Evolutionary conservation across 2,329 filamentous ascomycete species (phyloP), one percentile per base, ranked within the genome.

Genomic region (Aureobasidium sp.): DNA sequence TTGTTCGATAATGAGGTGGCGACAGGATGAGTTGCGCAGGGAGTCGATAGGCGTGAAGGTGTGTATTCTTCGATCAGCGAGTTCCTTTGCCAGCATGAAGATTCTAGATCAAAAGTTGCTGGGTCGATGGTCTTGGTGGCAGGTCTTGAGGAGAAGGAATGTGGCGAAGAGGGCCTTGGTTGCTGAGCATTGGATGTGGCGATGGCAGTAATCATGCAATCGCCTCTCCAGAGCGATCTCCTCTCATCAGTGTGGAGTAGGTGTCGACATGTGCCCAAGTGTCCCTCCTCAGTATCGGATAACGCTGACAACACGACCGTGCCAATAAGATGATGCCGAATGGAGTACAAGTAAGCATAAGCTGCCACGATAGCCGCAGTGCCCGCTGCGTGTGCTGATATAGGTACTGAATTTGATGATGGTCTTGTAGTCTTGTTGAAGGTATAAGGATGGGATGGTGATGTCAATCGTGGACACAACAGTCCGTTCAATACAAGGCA

Each of bases 341-440:
- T 26, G 4, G 48, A 43, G 32, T 61, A 48, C 3, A 61, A 13
- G 32, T 37, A 53, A n/a, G 47, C 41, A 8, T 44, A 61, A 3
- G 59, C 48, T 10, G 59, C 59, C 15, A 53, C 48, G 29, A 61
- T 53, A 1, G 59, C 59, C n/a, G 59, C 59, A 5, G 59, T 61
- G 4, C 48, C 48, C 17, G 48, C 39, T 53, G 59, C 15, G 13
- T 55, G 36, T 9, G 27, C 36, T 20, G 32, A 26, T 17, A 29
- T n/a, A 1, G 27, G 13, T n/a, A 12, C 17, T 12, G 20, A 20
- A 20, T 15, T 8, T 10, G 17, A n/a, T 12, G 2, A 13, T 29
- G 29, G n/a, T 17, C 20, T 13, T 7, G 43, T 5, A 10, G 15
- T 7, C 32, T 48, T n/a, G 15, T 32, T 39, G 43, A 27, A 34